Percentiles rank a stretch among this genome's conserved stretches.
phyloP scores from a whole-genome alignment of 257 asterid genomes.

The Solanum pennellii region DNA sequence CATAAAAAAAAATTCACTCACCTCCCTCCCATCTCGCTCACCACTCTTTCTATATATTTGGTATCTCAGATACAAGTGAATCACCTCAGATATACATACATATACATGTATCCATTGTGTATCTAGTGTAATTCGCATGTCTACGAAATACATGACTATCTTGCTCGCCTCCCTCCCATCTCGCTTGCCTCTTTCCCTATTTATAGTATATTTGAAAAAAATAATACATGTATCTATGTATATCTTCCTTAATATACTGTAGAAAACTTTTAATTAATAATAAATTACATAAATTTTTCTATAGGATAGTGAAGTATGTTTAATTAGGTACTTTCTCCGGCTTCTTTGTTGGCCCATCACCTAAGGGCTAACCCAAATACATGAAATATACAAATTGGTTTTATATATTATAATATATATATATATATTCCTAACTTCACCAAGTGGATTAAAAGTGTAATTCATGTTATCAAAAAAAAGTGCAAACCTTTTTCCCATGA shows the following conservation, averaged over 20 bases:
- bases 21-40: not conserved
- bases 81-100: too few relatives aligned
- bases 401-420: too few relatives aligned
- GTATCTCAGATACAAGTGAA: not conserved
- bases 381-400: not conserved
- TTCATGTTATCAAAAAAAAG: not conserved
- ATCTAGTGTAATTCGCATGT: not conserved
- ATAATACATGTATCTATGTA: too few relatives aligned
- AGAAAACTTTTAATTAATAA: too few relatives aligned
- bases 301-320: too few relatives aligned
- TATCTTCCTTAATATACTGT: too few relatives aligned
- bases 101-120: too few relatives aligned
- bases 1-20: not conserved
- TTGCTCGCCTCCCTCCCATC: too few relatives aligned
- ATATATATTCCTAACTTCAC: not conserved
- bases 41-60: not conserved
- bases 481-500: conserved; percentile 51
- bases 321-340: not conserved
- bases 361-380: not conserved
- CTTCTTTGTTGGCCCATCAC: not conserved
- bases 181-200: too few relatives aligned
- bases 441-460: not conserved
- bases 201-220: too few relatives aligned
- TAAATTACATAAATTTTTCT: too few relatives aligned
- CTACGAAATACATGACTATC: too few relatives aligned